phyloP scores from a whole-genome alignment of 139 green algal species.

The Chlorella sp. region DNA sequence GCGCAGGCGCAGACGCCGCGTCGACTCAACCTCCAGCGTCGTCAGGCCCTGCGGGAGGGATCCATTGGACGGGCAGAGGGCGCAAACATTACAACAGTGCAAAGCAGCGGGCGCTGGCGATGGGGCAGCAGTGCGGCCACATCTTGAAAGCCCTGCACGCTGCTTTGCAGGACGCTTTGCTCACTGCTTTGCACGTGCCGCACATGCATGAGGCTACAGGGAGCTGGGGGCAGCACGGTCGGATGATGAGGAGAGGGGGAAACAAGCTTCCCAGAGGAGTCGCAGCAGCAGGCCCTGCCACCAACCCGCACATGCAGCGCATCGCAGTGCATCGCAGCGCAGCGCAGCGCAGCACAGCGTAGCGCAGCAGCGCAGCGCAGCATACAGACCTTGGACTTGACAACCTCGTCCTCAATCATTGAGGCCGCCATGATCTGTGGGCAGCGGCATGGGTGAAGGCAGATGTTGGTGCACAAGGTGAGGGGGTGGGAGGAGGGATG shows the following conservation, averaged over 20 bases:
- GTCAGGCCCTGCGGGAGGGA: slow-evolving; percentile 38
- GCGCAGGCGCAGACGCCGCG: slow-evolving; percentile 7
- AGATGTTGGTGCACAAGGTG: no score
- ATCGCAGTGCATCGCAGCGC: background rate
- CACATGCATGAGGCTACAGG: no score
- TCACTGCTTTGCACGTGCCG: no score
- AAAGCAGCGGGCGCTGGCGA: background rate
- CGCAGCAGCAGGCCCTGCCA: background rate
- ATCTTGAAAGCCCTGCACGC: no score
- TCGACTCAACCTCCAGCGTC: slow-evolving; percentile 45
- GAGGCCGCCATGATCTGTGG: slow-evolving; percentile 55
- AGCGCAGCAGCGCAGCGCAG: background rate
- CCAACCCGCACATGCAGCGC: background rate
- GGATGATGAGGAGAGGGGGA: no score
- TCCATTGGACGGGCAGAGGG: background rate
- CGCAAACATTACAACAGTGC: background rate
- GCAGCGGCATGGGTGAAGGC: no score
- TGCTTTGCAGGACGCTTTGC: no score
- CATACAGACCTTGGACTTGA: slow-evolving; percentile 30
- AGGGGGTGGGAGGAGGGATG: no score
- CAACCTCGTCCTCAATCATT: slow-evolving; percentile 56
- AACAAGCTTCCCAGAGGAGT: no score
- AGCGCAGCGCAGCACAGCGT: background rate
- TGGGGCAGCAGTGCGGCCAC: background rate
- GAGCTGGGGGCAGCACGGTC: no score